A percentile compares a stretch with the other conserved stretches of the same genome.
Conservation (phyloP, 1,284 basidiomycete species). For the Naganishia albida region DNA sequence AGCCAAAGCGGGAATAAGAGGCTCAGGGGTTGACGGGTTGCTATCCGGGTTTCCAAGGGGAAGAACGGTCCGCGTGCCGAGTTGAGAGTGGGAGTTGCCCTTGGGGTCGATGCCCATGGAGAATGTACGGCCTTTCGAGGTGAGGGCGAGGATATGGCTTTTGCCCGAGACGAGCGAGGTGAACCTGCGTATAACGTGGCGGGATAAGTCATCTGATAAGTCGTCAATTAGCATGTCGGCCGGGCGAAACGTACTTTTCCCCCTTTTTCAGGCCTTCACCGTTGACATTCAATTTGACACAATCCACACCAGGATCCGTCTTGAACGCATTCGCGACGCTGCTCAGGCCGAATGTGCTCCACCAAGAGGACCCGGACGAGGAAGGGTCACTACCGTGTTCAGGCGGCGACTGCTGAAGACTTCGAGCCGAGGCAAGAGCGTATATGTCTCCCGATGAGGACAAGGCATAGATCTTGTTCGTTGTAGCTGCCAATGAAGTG, state of each 20-base stretch:
- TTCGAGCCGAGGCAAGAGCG: slow-evolving; percentile 60
- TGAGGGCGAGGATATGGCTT: slow-evolving; percentile 82
- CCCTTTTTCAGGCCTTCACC: slow-evolving; percentile 57
- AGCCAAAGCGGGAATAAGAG: slow-evolving; percentile 42
- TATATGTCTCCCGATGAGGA: slow-evolving; percentile 72
- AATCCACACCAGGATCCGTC: slow-evolving; percentile 50
- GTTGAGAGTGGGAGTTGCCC: slow-evolving; percentile 83
- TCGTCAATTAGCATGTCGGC: neutral
- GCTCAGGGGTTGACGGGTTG: slow-evolving; percentile 40
- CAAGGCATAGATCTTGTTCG: slow-evolving; percentile 67
- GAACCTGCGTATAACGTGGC: slow-evolving; percentile 61
- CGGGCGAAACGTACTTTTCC: slow-evolving; percentile 58
- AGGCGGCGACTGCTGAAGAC: slow-evolving; percentile 45
- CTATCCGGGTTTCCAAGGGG: slow-evolving; percentile 39
- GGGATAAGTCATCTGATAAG: slow-evolving; percentile 1
- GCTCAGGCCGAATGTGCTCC: slow-evolving; percentile 37
- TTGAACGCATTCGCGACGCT: slow-evolving; percentile 40
- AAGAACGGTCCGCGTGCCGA: slow-evolving; percentile 68
- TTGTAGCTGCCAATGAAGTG: slow-evolving; percentile 60
- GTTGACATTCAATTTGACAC: slow-evolving; percentile 55
- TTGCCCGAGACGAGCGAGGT: slow-evolving; percentile 70
- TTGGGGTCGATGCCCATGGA: slow-evolving; percentile 72
- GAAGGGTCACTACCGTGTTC: slow-evolving; percentile 42
- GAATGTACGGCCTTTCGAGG: slow-evolving; percentile 77
- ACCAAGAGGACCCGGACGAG: slow-evolving; percentile 22